Evolutionary conservation across 2,329 filamentous ascomycete species (phyloP).

Genomic region (Colletotrichum spaethianum): DNA sequence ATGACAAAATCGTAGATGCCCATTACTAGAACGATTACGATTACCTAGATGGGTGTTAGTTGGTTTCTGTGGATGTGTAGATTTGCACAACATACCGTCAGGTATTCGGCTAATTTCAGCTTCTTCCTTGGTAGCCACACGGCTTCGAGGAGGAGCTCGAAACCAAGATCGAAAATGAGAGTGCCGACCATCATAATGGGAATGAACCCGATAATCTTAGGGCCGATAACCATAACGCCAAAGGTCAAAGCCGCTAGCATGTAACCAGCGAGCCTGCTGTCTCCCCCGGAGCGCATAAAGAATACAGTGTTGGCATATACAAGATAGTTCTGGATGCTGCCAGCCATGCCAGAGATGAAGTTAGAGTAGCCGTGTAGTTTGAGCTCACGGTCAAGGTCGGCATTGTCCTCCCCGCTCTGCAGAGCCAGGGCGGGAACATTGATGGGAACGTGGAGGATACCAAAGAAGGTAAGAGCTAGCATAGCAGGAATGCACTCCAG

Average conservation of each 20-base stretch:
- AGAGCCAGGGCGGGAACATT: constrained; percentile 96
- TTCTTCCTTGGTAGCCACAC: constrained; percentile 91
- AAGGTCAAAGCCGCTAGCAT: constrained; percentile 86
- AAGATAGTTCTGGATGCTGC: constrained; percentile 96
- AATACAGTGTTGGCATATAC: constrained; percentile 98
- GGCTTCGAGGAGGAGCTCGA: constrained; percentile 91
- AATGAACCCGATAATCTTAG: constrained; percentile 91
- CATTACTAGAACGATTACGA: constrained; percentile 95
- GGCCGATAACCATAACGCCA: constrained; percentile 87
- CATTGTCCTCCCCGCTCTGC: constrained; percentile 91
- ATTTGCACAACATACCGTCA: constrained; percentile 73
- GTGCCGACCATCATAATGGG: constrained; percentile 97
- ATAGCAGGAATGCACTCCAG: constrained; percentile 91
- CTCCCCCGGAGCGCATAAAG: constrained; percentile 93
- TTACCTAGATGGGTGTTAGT: constrained; percentile 65
- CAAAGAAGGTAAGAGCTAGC: constrained; percentile 97
- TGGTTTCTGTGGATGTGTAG: not conserved
- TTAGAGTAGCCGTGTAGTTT: constrained; percentile 96
- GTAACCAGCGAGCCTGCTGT: constrained; percentile 87
- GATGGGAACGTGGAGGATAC: constrained; percentile 96
- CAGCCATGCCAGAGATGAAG: constrained; percentile 85
- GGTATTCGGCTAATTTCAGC: constrained; percentile 87
- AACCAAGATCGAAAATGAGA: constrained; percentile 93
- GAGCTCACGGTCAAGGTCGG: constrained; percentile 91
- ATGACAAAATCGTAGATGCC: constrained; percentile 96